Conservation (phyloP, 2,329 filamentous ascomycete species). For the Thermothelomyces thermophilus region DNA sequence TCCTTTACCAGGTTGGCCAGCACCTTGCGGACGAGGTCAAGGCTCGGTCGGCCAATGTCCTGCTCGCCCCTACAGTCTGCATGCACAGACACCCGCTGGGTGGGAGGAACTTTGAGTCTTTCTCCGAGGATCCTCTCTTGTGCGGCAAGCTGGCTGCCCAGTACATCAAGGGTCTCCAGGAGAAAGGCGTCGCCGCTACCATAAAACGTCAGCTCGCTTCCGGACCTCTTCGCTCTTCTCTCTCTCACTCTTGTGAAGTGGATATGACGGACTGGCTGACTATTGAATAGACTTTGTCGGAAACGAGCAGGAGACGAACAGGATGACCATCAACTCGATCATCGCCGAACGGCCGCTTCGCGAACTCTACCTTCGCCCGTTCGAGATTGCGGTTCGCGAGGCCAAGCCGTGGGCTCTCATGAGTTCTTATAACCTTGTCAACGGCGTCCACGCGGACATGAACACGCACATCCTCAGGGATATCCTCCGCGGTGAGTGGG, state of each 20-base stretch:
- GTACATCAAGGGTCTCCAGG: slow-evolving; percentile 67
- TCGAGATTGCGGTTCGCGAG: slow-evolving; percentile 65
- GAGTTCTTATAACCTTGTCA: slow-evolving; percentile 62
- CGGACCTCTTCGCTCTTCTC: not conserved
- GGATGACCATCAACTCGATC: slow-evolving; percentile 57
- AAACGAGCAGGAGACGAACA: slow-evolving; percentile 67
- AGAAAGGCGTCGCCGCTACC: slow-evolving; percentile 66
- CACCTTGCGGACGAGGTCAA: slow-evolving; percentile 66
- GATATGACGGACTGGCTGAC: slow-evolving; percentile 11
- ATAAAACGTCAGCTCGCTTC: slow-evolving; percentile 59
- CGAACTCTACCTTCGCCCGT: slow-evolving; percentile 67
- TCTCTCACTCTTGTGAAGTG: not conserved
- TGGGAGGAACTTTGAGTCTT: slow-evolving; percentile 82
- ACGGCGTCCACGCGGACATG: slow-evolving; percentile 55
- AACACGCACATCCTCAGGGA: slow-evolving; percentile 48
- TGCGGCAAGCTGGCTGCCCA: slow-evolving; percentile 67
- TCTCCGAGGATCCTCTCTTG: slow-evolving; percentile 74
- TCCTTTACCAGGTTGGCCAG: slow-evolving; percentile 63
- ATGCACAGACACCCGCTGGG: slow-evolving; percentile 76
- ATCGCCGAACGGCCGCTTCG: slow-evolving; percentile 59
- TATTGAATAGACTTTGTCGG: slow-evolving; percentile 51
- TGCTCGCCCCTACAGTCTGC: slow-evolving; percentile 73
- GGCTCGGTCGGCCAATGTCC: slow-evolving; percentile 65
- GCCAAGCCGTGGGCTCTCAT: slow-evolving; percentile 64
- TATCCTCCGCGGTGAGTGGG: slow-evolving; percentile 55